A percentile compares a stretch with the other conserved stretches of the same genome.
These are phyloP conservation scores for Herpetomonas samuelpessoai DNA, from an alignment of 208 protist species.

Conservation along the genomic window DNA sequence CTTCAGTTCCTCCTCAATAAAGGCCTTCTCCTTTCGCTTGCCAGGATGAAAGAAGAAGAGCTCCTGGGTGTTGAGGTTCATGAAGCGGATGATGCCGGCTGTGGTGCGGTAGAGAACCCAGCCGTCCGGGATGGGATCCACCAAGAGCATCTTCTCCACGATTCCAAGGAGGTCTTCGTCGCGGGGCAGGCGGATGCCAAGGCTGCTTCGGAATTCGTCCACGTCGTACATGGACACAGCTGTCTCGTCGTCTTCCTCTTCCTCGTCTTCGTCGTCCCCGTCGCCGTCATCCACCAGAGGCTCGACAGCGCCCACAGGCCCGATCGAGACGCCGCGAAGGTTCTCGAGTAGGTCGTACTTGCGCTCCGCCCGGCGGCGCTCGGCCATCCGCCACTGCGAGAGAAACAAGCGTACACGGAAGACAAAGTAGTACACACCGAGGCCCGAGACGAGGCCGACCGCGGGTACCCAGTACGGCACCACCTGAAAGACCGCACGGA, in stretches of 20 bases:
- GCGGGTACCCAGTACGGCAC: slow-evolving; percentile 73
- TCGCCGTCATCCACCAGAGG: slow-evolving; percentile 45
- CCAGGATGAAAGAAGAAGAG: slow-evolving; percentile 83
- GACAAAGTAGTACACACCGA: slow-evolving; percentile 52
- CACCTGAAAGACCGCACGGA: slow-evolving; percentile 41
- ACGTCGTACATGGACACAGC: slow-evolving; percentile 71
- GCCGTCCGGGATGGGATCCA: slow-evolving; percentile 79
- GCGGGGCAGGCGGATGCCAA: slow-evolving; percentile 78
- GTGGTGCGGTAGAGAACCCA: slow-evolving; percentile 90
- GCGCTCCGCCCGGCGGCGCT: slow-evolving; percentile 62
- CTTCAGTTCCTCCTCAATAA: slow-evolving; percentile 65
- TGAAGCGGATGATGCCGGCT: slow-evolving; percentile 82
- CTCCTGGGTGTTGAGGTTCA: slow-evolving; percentile 89
- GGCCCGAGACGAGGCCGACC: slow-evolving; percentile 29
- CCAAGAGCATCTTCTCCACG: slow-evolving; percentile 81
- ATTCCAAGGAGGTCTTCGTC: slow-evolving; percentile 81
- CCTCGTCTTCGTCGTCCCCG: slow-evolving; percentile 57
- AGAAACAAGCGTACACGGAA: slow-evolving; percentile 75
- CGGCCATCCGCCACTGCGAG: slow-evolving; percentile 66
- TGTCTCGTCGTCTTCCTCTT: slow-evolving; percentile 63
- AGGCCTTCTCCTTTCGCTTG: slow-evolving; percentile 52
- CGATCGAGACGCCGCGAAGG: slow-evolving; percentile 33
- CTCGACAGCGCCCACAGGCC: slow-evolving; percentile 36
- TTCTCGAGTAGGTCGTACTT: slow-evolving; percentile 74
- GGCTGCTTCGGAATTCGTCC: slow-evolving; percentile 84